Base-by-base conservation (phyloP, 306 rosid genomes). In the Pyrus bretschneideri region DNA sequence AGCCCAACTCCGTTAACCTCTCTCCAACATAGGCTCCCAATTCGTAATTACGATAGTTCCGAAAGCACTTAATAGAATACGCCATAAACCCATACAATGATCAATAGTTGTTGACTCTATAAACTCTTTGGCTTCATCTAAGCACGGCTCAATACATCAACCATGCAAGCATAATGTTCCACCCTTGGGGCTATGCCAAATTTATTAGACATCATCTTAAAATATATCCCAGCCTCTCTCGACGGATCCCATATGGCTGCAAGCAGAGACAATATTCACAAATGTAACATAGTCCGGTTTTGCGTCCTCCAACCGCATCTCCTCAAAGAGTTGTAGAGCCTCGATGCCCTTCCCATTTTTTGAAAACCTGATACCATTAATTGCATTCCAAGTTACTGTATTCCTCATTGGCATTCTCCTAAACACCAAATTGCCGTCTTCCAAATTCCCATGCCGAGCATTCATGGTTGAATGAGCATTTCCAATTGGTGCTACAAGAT, bases 141-240 rank as follows among this genome's bases (percentile, higher is more conserved):
- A 27, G 97, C 92, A 49, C 93, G 98, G 79, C 98, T 91, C 71
- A 88, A 78, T 75, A 91, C 80, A 64, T 91, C 98, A 70, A 90
- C 98, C 96, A 93, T 86, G 86, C 94, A 91, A 82, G 98, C 97
- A 74, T 87, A 86, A 65, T 93, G 93, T 85, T 93, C 97, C 10
- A 91, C 83, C 8, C 70, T 82, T 23, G 89, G 97, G 67, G 78
- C 67, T 57, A 93, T 77, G 80, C 84, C 72, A 70, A 86, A 91
- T 66, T 87, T 78, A 67, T 78, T 85, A 71, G 17, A 78, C 97
- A 93, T 93, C 93, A 85, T 84, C 57, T 85, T 82, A 78, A 88
- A 93, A 84, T 91, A 88, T 71, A 11, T 66, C 90, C 90, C 92
- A 84, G 14, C 92, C 97, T 74, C 61, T 81, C 63, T 93, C 93